Evolutionary conservation across 441 rosid species (phyloP), one percentile per base, ranked within the genome.

Genomic region (Populus hybrid): DNA sequence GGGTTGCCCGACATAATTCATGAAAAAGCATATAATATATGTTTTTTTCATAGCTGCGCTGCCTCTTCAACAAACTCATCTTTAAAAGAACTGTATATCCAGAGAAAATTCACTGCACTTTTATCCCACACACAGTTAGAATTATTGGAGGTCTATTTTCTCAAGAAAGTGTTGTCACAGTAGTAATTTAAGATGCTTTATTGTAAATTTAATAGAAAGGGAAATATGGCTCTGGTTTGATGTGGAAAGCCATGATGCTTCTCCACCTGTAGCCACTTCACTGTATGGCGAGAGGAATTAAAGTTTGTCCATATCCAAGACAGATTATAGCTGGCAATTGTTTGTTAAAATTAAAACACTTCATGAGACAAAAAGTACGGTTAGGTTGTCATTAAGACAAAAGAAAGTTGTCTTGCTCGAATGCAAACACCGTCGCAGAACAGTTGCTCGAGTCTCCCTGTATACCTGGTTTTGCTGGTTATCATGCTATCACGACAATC

Each of bases 321-420:
- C 18, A 9, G 24, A 7, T 7, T 40, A 6, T 69, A 79, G 78
- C 78, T 79, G 79, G 82, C 78, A 69, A 68, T 68, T 36, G 66
- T n/a, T 63, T 57, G 64, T n/a, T n/a, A n/a, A n/a, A n/a, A n/a
- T 2, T 57, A 57, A 34, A 23, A 40, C 24, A 80, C 75, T 3
- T 5, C 21, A 6, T 26, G 42, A 26, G 35, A 50, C 50, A 70
- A 71, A 7, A 18, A 10, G 36, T 11, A 16, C 59, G n/a, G 59
- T 23, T 19, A 30, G 34, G 23, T 70, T 12, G 21, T 18, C 21
- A 66, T 35, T 19, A 5, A 67, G 40, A 65, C 59, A 34, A 6
- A 38, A 50, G 24, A 9, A 32, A 28, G 75, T 32, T 35, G 64
- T 61, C 63, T 23, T 21, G 28, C 18, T 40, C 9, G 35, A 24